Evolutionary conservation across 345 rosid species (phyloP).

Genomic region (Eutrema japonicum): DNA sequence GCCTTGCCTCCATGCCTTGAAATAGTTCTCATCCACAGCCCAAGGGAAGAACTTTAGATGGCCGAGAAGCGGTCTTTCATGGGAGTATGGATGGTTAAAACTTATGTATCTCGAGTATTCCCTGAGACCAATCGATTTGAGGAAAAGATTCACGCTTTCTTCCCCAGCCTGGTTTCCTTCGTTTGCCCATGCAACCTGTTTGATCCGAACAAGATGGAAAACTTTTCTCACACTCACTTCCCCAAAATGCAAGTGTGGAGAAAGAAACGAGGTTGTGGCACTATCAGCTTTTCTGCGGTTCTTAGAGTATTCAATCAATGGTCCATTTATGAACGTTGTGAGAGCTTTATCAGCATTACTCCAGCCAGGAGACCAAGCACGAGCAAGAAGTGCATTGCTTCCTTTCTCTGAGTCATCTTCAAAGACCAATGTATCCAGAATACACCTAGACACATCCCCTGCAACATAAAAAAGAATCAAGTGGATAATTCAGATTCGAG

Average conservation of each 20-base stretch:
- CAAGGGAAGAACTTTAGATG: conserved; percentile 95
- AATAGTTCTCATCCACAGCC: conserved; percentile 81
- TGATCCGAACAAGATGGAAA: conserved; percentile 89
- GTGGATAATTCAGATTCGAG: background rate
- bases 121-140: conserved; percentile 93
- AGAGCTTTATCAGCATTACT: conserved; percentile 89
- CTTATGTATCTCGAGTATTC: conserved; percentile 94
- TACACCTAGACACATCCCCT: conserved; percentile 81
- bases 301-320: conserved; percentile 81
- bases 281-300: conserved; percentile 95
- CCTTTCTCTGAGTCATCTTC: conserved; percentile 95
- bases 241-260: conserved; percentile 97
- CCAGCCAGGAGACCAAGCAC: conserved; percentile 99
- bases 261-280: conserved; percentile 93
- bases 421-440: conserved; percentile 67
- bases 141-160: conserved; percentile 90
- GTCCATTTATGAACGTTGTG: conserved; percentile 84
- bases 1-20: conserved; percentile 99
- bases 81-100: conserved; percentile 93
- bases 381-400: conserved; percentile 95
- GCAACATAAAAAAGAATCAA: conserved; percentile 32
- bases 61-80: conserved; percentile 91
- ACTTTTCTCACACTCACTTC: conserved; percentile 97
- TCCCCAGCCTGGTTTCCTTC: conserved; percentile 95
- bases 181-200: conserved; percentile 91